These are phyloP conservation scores for Aspergillus hiratsukae DNA, from an alignment of 2,329 filamentous ascomycete genomes.

Conservation along the genomic window DNA sequence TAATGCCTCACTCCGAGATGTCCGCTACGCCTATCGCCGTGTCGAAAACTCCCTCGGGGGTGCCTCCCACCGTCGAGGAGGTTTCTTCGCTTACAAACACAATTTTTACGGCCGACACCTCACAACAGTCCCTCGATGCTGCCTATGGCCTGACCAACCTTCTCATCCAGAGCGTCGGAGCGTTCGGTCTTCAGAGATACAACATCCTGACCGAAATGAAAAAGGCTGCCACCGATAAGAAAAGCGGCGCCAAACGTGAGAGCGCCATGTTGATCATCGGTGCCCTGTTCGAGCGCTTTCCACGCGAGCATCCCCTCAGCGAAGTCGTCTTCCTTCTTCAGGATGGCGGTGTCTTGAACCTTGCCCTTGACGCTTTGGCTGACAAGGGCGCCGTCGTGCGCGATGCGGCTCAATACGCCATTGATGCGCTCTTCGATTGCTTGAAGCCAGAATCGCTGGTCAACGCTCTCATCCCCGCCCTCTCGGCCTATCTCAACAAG, in stretches of 20 bases:
- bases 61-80: constrained; percentile 62
- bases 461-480: constrained; percentile 70
- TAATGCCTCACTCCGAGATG: constrained; percentile 46
- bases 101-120: constrained; percentile 66
- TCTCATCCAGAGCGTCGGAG: constrained; percentile 61
- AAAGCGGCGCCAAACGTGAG: constrained; percentile 78
- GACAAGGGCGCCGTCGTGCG: constrained; percentile 88
- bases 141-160: constrained; percentile 62
- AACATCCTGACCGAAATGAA: constrained; percentile 60
- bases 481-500: constrained; percentile 73
- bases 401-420: constrained; percentile 87
- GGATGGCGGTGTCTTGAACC: constrained; percentile 66
- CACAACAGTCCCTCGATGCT: constrained; percentile 64
- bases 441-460: constrained; percentile 79
- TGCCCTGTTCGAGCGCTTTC: constrained; percentile 87
- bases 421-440: constrained; percentile 80
- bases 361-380: constrained; percentile 76
- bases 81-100: constrained; percentile 60
- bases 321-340: constrained; percentile 80
- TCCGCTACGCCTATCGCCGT: constrained; percentile 45
- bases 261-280: constrained; percentile 93
- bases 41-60: constrained; percentile 41
- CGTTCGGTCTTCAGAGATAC: constrained; percentile 58
- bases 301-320: constrained; percentile 68
- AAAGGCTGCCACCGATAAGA: constrained; percentile 88